Evolutionary conservation across 2,329 filamentous ascomycete species (phyloP).

Genomic region (Fusarium decemcellulare): DNA sequence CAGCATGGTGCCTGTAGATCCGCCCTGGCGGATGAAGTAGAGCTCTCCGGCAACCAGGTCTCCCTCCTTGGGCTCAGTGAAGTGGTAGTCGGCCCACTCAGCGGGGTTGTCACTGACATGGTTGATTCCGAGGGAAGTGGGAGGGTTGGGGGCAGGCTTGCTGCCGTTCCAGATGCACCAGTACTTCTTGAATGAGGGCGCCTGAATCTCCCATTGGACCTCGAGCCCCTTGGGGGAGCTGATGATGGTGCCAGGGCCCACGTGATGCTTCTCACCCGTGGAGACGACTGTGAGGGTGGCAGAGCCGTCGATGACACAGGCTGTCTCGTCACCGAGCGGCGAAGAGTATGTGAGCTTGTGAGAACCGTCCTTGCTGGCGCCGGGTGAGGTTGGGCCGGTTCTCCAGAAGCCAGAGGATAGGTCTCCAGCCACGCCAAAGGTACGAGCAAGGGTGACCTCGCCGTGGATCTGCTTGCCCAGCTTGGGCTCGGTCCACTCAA

Average conservation of each 20-base stretch:
- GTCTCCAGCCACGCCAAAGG: constrained; percentile 10
- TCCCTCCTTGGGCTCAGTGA: constrained; percentile 32
- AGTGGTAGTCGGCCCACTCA: constrained; percentile 26
- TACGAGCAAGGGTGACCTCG: constrained; percentile 4
- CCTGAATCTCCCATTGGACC: constrained; percentile 13
- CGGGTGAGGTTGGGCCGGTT: constrained; percentile 1
- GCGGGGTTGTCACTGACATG: constrained; percentile 24
- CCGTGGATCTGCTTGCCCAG: constrained; percentile 11
- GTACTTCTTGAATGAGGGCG: constrained; percentile 16
- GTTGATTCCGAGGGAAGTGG: constrained; percentile 12
- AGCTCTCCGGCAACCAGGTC: constrained; percentile 30
- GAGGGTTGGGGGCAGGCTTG: background rate
- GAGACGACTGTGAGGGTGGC: constrained; percentile 13
- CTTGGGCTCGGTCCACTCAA: constrained; percentile 20
- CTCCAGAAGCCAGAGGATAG: constrained; percentile 15
- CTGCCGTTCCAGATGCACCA: constrained; percentile 23
- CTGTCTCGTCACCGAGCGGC: constrained; percentile 5
- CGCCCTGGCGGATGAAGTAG: constrained; percentile 28
- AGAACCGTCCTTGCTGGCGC: constrained; percentile 2
- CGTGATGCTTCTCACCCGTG: constrained; percentile 6
- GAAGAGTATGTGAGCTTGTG: constrained; percentile 14
- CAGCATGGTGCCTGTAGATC: constrained; percentile 17
- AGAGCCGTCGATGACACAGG: constrained; percentile 13
- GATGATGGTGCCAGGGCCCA: constrained; percentile 2
- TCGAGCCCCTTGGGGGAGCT: constrained; percentile 13